These are phyloP conservation scores for Biscogniauxia sp. DNA, from an alignment of 2,329 filamentous ascomycete species.

Conservation along the genomic window DNA sequence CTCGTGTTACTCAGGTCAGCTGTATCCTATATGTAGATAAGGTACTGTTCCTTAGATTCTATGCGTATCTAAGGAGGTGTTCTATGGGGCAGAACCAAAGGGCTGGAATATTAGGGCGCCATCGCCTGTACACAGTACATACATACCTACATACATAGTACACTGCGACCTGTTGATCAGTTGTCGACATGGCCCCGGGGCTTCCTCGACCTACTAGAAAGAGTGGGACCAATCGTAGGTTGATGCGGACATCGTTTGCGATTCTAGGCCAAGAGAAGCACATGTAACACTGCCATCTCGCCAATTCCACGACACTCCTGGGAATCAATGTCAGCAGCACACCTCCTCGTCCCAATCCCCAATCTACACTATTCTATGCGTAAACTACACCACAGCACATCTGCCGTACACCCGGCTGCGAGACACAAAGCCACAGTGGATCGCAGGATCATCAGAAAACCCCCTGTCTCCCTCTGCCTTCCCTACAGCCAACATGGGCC, in stretches of 20 bases:
- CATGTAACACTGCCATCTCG: not conserved
- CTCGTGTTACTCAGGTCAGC: not conserved
- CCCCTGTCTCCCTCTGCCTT: not conserved
- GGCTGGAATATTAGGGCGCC: not conserved
- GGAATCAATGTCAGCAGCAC: not conserved
- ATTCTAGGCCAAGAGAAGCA: not conserved
- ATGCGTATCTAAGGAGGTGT: not conserved
- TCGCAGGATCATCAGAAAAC: slow-evolving; percentile 10
- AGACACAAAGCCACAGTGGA: slow-evolving; percentile 19
- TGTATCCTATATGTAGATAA: no score
- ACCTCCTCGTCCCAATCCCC: not conserved
- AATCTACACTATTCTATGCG: no score
- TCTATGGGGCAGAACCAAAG: not conserved
- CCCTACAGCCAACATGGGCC: not conserved
- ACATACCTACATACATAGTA: no score
- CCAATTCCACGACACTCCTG: not conserved
- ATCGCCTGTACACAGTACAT: not conserved
- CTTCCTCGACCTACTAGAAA: not conserved
- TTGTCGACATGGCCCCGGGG: not conserved
- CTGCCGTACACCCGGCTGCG: slow-evolving; percentile 3
- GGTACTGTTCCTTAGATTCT: no score
- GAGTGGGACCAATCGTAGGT: not conserved
- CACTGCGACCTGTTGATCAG: not conserved
- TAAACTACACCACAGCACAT: slow-evolving; percentile 7
- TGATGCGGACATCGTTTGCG: not conserved